Base-by-base conservation (phyloP, 208 protist species). In the Trypanosoma melophagium region DNA sequence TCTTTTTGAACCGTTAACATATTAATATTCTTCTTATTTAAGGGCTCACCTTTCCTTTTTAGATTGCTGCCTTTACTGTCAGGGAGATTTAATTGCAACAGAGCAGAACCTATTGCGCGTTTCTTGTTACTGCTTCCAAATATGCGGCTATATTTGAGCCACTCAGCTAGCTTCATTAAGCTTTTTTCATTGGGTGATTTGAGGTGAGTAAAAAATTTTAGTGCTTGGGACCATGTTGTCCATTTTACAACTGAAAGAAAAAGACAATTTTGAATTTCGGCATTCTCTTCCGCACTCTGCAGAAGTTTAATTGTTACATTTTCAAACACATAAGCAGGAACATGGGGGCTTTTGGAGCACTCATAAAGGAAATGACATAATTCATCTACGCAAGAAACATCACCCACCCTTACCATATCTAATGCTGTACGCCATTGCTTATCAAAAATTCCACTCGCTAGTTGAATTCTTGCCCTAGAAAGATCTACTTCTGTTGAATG, bases 401-500 rank as follows among this genome's bases (percentile, higher is more conserved):
- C 75, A 31, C 25, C 50, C n/a, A 60, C 28, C 14, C 61, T 63
- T 14, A 93, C 69, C 8, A 93, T 55, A 7, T 25, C 22, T 19
- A 87, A 76, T 24, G 83, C 79, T 1, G 76, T 49, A 14, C 40
- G 12, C 81, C 81, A 88, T 17, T 82, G 45, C 60, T 93, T 83
- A 1, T 71, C 49, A 24, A 84, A 62, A n/a, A 79, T 74, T 16
- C 53, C 69, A 31, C 65, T 71, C 0, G 81, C 80, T 7, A 93
- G 73, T 9, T 76, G 67, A 25, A 87, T 63, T 28, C 78, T 74
- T 28, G 87, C 83, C 13, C 55, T 56, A 7, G 66, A 68, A 28
- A 83, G 63, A 28, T 35, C 28, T 2, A 68, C 52, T 8, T 82
- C 72, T 25, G 60, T 50, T 12, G 69, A 81, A 5, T 62, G 22